Evolutionary conservation across 257 asterid species (phyloP).

Genomic region (Gardenia jasminoides): DNA sequence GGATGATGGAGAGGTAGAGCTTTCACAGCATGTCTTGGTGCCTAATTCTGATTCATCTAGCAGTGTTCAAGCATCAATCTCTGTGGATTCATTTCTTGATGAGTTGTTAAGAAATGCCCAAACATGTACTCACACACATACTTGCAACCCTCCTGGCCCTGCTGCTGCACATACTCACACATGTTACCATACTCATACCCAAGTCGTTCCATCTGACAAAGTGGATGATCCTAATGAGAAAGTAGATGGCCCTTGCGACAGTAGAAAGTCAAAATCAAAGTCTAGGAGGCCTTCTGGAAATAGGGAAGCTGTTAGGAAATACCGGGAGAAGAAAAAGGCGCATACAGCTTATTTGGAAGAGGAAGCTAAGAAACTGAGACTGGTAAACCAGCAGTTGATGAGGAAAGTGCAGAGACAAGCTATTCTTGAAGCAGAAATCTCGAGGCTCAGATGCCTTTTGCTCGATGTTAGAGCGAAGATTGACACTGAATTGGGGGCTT

Average conservation of each 20-base stretch:
- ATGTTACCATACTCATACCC: conserved; percentile 67
- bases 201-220: conserved; percentile 31
- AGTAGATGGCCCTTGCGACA: not conserved
- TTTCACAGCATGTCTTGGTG: conserved; percentile 10
- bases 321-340: conserved; percentile 69
- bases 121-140: conserved; percentile 41
- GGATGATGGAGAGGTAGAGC: conserved; percentile 44
- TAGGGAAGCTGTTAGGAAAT: conserved; percentile 66
- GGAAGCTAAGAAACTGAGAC: conserved; percentile 51
- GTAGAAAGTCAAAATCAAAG: conserved; percentile 20
- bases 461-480: conserved; percentile 49
- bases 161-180: conserved; percentile 62
- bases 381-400: conserved; percentile 44
- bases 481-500: conserved; percentile 44
- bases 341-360: conserved; percentile 53
- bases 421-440: conserved; percentile 46
- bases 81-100: conserved; percentile 45
- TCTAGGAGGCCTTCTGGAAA: conserved; percentile 42
- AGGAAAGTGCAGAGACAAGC: conserved; percentile 47
- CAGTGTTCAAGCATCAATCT: conserved; percentile 10
- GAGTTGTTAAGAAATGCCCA: conserved; percentile 35
- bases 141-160: conserved; percentile 30
- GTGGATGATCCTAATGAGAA: conserved; percentile 1
- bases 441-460: conserved; percentile 51
- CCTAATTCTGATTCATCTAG: conserved; percentile 28